Conservation (phyloP, 2,329 filamentous ascomycete genomes). For the Fusarium oligoseptatum region DNA sequence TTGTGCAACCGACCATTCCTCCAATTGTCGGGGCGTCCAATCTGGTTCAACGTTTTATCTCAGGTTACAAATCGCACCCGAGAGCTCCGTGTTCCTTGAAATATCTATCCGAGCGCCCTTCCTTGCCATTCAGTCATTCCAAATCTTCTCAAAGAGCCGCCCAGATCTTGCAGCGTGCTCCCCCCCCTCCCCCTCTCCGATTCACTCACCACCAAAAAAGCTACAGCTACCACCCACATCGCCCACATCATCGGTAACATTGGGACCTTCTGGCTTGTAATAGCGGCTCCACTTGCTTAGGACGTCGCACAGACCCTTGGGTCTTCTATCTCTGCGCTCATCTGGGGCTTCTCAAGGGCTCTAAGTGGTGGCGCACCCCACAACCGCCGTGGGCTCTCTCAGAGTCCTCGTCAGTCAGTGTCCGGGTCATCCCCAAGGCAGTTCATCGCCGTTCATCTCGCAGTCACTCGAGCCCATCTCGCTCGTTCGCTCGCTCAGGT, state of each 20-base stretch:
- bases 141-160: background rate
- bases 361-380: constrained; percentile 42
- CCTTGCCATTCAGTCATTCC: background rate
- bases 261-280: constrained; percentile 21
- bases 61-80: background rate
- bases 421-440: constrained; percentile 6
- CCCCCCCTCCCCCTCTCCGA: background rate
- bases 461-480: background rate
- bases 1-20: background rate
- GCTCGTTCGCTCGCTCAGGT: background rate
- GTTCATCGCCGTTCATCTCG: background rate
- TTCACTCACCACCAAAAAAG: constrained; percentile 8
- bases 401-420: constrained; percentile 34
- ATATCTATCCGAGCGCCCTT: background rate
- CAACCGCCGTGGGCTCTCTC: constrained; percentile 11
- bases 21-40: background rate
- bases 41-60: background rate
- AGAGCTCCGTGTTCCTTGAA: background rate
- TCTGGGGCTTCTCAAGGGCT: constrained; percentile 32
- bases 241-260: constrained; percentile 36
- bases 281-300: constrained; percentile 42
- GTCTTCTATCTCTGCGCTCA: constrained; percentile 16
- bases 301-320: constrained; percentile 40
- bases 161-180: constrained; percentile 1
- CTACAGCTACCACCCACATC: constrained; percentile 10